These are phyloP conservation scores for Saccharum hybrid DNA, from an alignment of 202 grass and related monocot genomes.

Conservation along the genomic window DNA sequence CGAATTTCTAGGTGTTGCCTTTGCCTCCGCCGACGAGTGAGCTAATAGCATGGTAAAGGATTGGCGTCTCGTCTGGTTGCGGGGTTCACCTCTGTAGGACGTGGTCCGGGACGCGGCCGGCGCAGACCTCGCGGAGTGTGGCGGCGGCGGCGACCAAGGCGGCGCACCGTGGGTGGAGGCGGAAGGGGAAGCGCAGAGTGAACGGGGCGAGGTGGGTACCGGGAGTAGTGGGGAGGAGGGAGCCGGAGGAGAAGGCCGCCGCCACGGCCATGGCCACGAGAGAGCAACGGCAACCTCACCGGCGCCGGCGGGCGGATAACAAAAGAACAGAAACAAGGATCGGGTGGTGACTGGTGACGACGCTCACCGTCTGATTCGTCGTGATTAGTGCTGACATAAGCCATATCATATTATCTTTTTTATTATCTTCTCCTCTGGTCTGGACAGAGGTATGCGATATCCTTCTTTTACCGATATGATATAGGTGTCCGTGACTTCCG, in stretches of 20 bases:
- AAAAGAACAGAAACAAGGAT: too few relatives aligned
- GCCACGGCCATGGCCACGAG: slow-evolving; percentile 39
- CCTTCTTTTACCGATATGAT: too few relatives aligned
- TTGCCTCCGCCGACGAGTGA: background rate
- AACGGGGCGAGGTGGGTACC: background rate
- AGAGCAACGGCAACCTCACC: background rate
- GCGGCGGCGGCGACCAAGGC: slow-evolving; percentile 25
- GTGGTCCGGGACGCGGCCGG: slow-evolving; percentile 65
- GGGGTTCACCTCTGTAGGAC: slow-evolving; percentile 59
- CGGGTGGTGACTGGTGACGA: too few relatives aligned
- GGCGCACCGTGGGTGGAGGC: slow-evolving; percentile 8
- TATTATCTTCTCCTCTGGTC: too few relatives aligned
- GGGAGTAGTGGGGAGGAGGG: background rate
- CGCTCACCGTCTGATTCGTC: too few relatives aligned
- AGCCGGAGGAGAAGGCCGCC: slow-evolving; percentile 23
- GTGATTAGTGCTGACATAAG: too few relatives aligned
- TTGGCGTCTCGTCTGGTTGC: background rate
- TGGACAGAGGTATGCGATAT: too few relatives aligned
- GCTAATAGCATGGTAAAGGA: background rate
- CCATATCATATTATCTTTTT: too few relatives aligned
- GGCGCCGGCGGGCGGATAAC: background rate
- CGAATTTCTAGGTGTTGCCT: background rate
- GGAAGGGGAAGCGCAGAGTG: background rate
- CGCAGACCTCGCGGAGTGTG: slow-evolving; percentile 73
- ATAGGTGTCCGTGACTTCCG: too few relatives aligned